phyloP scores from a whole-genome alignment of 2,329 filamentous ascomycete species.

The Fusarium cyanostomum region DNA sequence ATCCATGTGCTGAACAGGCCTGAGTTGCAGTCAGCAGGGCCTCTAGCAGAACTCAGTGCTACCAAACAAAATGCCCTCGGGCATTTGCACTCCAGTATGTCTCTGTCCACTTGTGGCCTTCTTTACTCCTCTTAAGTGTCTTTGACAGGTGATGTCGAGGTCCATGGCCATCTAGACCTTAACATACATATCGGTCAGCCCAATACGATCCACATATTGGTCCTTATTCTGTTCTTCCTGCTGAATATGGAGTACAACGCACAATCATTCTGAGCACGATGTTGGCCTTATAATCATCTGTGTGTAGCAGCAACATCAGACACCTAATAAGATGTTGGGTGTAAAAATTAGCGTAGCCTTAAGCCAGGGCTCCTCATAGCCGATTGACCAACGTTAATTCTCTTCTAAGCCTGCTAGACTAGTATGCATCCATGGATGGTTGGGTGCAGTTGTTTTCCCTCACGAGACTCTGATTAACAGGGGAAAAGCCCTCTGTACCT shows the following conservation, averaged over 20 bases:
- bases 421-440: too few relatives aligned
- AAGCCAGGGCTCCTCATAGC: too few relatives aligned
- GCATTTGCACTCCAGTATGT: constrained; percentile 7
- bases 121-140: not conserved
- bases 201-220: not conserved
- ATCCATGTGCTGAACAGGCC: not conserved
- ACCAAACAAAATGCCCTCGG: constrained; percentile 4
- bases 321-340: too few relatives aligned
- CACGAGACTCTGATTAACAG: not conserved
- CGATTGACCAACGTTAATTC: too few relatives aligned
- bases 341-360: too few relatives aligned
- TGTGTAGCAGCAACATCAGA: too few relatives aligned
- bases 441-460: not conserved
- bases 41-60: constrained; percentile 1
- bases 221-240: not conserved
- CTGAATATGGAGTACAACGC: too few relatives aligned
- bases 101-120: constrained; percentile 16
- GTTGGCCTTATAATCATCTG: too few relatives aligned
- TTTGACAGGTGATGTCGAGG: not conserved
- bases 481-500: not conserved
- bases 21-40: not conserved
- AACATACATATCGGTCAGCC: not conserved
- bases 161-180: constrained; percentile 22
- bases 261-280: too few relatives aligned
- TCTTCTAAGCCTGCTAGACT: too few relatives aligned